Evolutionary conservation across 495 filamentous ascomycete genomes (phyloP), one percentile per base, ranked within the genome.

Genomic region (Penicillium simplicissimum): DNA sequence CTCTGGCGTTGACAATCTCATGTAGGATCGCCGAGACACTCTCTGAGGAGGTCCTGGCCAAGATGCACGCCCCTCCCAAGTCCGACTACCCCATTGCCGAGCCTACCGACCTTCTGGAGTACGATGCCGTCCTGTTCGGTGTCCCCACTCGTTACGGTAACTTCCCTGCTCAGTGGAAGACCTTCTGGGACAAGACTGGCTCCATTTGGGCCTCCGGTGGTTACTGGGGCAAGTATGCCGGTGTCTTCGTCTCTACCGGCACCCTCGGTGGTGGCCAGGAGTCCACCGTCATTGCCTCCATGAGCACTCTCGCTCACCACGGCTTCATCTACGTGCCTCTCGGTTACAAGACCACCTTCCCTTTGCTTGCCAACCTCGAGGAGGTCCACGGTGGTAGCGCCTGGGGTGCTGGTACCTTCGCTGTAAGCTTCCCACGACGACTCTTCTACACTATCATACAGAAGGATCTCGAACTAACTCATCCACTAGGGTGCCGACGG

Each of bases 121-220:
- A 95, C 80, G 93, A 98, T 71, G 95, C 82, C 71, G 88, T 99
- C 78, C 88, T 99, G 38, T 84, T 99, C 63, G 96, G 96, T 67
- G 93, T 99, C 76, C 95, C 95, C 34, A 99, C 95, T n/a, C 88
- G 95, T 58, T 99, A 90, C 80, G 95, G 95, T 74, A 99, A 96
- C 86, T 96, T 97, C 84, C 93, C 95, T 42, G 93, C 89, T 31
- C 95, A 98, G 79, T 98, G 90, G 90, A 97, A 93, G 84, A 73
- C 86, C 45, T 96, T 93, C 84, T 93, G 88, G 88, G 91, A 96
- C 81, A 81, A 83, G 74, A 90, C 90, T 28, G 91, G 91, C 69
- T 78, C 82, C 70, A 88, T 89, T 68, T 92, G 90, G 89, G 66
- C 74, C 38, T 71, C 74, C 17, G 92, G 93, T 61, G 88, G 83